phyloP scores from a whole-genome alignment of 169 alveolate species.

The Theileria parva region DNA sequence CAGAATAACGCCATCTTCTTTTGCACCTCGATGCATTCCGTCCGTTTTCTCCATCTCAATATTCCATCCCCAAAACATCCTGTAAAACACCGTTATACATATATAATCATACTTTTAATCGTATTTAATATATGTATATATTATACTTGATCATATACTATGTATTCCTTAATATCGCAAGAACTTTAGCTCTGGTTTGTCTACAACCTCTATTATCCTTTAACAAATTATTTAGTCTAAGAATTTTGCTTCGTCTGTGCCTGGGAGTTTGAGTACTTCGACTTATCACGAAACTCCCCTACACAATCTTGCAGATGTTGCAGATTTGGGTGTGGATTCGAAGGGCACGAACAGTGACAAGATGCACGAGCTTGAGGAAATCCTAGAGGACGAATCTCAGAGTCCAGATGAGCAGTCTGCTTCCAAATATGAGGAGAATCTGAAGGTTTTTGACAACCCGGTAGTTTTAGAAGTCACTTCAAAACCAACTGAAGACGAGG shows the following conservation, averaged over 20 bases:
- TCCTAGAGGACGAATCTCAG: constrained; percentile 35
- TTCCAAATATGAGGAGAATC: constrained; percentile 19
- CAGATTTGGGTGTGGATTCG: constrained; percentile 16
- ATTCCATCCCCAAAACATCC: neutral
- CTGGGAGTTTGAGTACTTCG: neutral
- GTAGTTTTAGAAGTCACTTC: constrained; percentile 36
- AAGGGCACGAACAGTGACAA: constrained; percentile 2
- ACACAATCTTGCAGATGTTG: constrained; percentile 3
- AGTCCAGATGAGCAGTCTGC: constrained; percentile 27
- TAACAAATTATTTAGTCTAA: neutral
- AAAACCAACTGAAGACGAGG: constrained; percentile 32
- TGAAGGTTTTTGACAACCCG: constrained; percentile 18
- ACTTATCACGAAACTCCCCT: constrained; percentile 11
- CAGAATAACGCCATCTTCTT: neutral
- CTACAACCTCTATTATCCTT: neutral
- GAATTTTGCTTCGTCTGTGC: neutral
- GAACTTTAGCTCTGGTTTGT: constrained; percentile 11
- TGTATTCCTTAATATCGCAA: constrained; percentile 10
- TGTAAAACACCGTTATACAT: no score
- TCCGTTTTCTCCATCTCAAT: neutral
- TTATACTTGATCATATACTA: neutral
- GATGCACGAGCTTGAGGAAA: constrained; percentile 18
- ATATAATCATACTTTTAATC: no score
- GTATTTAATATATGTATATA: neutral
- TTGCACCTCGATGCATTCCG: constrained; percentile 32